Base-by-base conservation (phyloP, 495 filamentous ascomycete genomes). In the Penicillium crystallinum region DNA sequence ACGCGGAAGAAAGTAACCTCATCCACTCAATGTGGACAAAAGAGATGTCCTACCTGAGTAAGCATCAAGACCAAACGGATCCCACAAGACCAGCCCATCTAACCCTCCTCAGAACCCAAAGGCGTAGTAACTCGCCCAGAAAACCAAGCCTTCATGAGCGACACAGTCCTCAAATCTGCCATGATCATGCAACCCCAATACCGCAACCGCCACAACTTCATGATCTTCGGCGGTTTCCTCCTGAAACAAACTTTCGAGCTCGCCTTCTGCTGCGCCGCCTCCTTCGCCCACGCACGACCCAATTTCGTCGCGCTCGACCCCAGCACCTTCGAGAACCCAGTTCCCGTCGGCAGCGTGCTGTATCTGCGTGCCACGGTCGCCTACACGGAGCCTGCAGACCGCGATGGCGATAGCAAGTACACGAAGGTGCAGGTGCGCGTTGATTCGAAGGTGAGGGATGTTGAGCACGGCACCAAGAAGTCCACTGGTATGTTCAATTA, bases 181-280 rank as follows among this genome's bases (percentile, higher is more conserved):
- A 80, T 79, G 58, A 90, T 95, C 50, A 95, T 95, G 89, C 88
- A 91, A 58, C 89, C 89, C 3, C 89, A 92, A 66, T 83, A 89
- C 62, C 83, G 89, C 30, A 92, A 92, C 67, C 76, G 88, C 3
- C 88, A 92, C 71, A 86, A 88, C 58, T 91, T 90, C 73, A 91
- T 90, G 88, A 90, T 95, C 44, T 95, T 92, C 61, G 89, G 89
- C 19, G 89, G 89, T 17, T 91, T 89, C 66, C 80, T 92, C 1
- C 76, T 95, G 0, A 90, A 90, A 63, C 81, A 86, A 54, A 86
- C 86, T 4, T 91, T 91, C 60, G 89, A 95, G 68, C 77, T 95
- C 1, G 88, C 89, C n/a, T 95, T 95, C 71, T 89, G 85, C 67
- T 90, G 87, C 63, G 87, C 84, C n/a, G 87, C 89, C 0, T 82